A percentile compares a stretch with the other conserved stretches of the same genome.
These are phyloP conservation scores for Fusarium poae DNA, from an alignment of 2,329 filamentous ascomycete species.

Conservation along the genomic window DNA sequence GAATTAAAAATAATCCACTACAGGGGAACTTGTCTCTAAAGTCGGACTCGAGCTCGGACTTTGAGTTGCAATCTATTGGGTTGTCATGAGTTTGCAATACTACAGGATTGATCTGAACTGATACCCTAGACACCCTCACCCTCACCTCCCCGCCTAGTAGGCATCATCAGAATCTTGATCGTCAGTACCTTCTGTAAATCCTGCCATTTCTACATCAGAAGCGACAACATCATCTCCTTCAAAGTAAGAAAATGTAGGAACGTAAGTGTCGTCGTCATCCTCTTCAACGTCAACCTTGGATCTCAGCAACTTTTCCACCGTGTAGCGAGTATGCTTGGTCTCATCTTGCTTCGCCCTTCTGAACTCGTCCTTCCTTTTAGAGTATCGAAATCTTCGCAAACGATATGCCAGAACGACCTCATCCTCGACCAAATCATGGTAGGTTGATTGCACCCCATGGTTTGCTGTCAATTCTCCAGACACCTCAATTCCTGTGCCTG, in stretches of 20 bases:
- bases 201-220: conserved; percentile 10
- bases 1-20: neutral
- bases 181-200: neutral
- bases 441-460: conserved; percentile 8
- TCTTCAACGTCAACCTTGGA: neutral
- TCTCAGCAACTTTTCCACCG: neutral
- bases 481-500: conserved; percentile 26
- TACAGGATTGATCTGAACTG: too few relatives aligned
- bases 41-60: neutral
- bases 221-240: conserved; percentile 9
- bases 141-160: neutral
- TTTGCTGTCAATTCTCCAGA: conserved; percentile 28
- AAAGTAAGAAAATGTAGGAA: conserved; percentile 11
- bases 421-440: conserved; percentile 15
- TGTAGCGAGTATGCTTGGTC: conserved; percentile 10
- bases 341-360: conserved; percentile 21
- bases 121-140: neutral
- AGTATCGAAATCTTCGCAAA: conserved; percentile 28
- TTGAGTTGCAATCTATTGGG: neutral
- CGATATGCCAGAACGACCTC: conserved; percentile 34
- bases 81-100: neutral
- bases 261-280: neutral
- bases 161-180: conserved; percentile 1
- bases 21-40: neutral
- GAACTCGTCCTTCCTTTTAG: conserved; percentile 19